Base-by-base conservation (phyloP, 2,329 filamentous ascomycete genomes). In the Myriosclerotinia scirpicola region DNA sequence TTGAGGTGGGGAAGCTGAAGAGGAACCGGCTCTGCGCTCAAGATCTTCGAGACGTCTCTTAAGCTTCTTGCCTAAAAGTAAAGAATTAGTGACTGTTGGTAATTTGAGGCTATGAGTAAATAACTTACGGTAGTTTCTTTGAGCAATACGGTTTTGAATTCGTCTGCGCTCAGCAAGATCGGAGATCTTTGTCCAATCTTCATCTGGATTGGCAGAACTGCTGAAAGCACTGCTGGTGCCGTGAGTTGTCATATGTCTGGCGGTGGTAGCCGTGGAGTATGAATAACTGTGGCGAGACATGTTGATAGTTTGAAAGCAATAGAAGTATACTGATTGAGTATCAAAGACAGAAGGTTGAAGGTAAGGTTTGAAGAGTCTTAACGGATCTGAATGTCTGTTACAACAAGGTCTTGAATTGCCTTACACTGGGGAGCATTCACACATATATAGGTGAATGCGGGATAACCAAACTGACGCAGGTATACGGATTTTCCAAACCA, bases 171-270 rank as follows among this genome's bases (percentile, higher is more conserved):
- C 94, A 62, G 93, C 94, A 68, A 98, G 88, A 79, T 98, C 94
- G 67, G 94, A 96, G 78, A 98, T 97, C 87, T 97, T 96, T 77
- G 94, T 97, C 94, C 94, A 98, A 82, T 98, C 94, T 81, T 98
- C 94, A 76, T 97, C 93, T 65, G 94, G 91, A 78, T 96, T 96
- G 74, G 93, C 94, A 71, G 92, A 96, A 75, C 90, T 90, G 80
- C 92, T 96, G 83, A 96, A 97, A 73, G 94, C 94, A 80, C 92
- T 97, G 82, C 92, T 97, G 69, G 91, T 96, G 77, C 89, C 89
- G 76, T 92, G 88, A 71, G 81, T 84, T 52, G 87, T 83, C 74
- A 90, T 89, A 76, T 92, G 89, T 78, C 90, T 87, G 65, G 73
- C 68, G 34, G 72, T 66, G 42, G 72, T 56, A 12, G 74, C 69